Evolutionary conservation across 1,139 yeast species (phyloP).

Genomic region (Eremothecium cymbalariae): DNA sequence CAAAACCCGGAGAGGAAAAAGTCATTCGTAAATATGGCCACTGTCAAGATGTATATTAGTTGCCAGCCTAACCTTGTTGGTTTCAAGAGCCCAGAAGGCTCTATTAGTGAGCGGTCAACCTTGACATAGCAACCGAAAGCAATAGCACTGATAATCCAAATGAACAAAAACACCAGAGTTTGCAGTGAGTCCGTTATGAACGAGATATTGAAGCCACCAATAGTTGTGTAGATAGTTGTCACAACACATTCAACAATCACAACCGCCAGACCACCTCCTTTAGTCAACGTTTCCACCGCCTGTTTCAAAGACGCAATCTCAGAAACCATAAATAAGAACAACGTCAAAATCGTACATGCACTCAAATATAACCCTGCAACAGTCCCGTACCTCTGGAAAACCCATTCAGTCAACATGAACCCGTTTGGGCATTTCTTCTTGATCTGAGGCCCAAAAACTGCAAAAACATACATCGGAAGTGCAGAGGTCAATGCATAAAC

Average conservation of each 20-base stretch:
- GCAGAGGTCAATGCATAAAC: constrained; percentile 81
- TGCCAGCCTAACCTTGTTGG: constrained; percentile 80
- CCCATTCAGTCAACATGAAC: constrained; percentile 94
- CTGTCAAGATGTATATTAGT: constrained; percentile 69
- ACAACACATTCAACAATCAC: constrained; percentile 82
- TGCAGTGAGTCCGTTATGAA: constrained; percentile 85
- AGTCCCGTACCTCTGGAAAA: constrained; percentile 66
- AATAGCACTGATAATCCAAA: constrained; percentile 62
- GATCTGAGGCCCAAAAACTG: constrained; percentile 72
- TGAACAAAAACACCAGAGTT: constrained; percentile 61
- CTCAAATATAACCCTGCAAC: constrained; percentile 68
- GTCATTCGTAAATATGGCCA: constrained; percentile 86
- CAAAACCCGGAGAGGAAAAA: constrained; percentile 88
- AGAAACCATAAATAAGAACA: constrained; percentile 82
- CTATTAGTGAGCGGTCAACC: constrained; percentile 55
- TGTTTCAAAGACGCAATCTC: constrained; percentile 74
- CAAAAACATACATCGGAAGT: constrained; percentile 74
- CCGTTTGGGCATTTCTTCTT: constrained; percentile 81
- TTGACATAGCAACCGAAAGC: constrained; percentile 76
- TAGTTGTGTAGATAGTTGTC: constrained; percentile 75
- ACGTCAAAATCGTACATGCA: constrained; percentile 73
- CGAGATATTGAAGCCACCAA: constrained; percentile 87
- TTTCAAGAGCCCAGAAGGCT: constrained; percentile 56
- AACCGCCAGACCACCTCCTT: constrained; percentile 70
- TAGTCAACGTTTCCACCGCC: constrained; percentile 72